These are phyloP conservation scores for Solidago caesia DNA, from an alignment of 129 eudicot genomes.

Conservation along the genomic window DNA sequence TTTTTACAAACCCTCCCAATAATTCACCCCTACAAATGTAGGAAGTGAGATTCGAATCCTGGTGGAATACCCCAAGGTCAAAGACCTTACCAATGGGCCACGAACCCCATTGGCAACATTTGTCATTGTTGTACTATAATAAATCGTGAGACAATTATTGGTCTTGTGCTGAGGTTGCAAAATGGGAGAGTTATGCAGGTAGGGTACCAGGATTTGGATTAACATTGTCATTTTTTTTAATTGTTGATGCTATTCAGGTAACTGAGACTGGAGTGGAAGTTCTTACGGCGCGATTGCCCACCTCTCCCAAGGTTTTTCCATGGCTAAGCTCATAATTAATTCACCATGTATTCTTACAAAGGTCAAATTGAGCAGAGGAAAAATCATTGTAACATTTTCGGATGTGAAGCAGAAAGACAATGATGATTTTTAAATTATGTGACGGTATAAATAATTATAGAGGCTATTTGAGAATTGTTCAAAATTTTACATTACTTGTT, in stretches of 20 bases:
- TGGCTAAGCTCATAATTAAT: conserved; percentile 48
- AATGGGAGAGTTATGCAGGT: neutral
- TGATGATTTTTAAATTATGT: conserved; percentile 15
- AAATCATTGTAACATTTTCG: conserved; percentile 27
- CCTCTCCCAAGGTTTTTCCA: conserved; percentile 85
- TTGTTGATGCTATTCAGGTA: conserved; percentile 48
- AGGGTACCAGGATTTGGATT: neutral
- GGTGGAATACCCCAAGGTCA: too few relatives aligned
- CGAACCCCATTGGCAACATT: too few relatives aligned
- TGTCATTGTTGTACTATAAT: too few relatives aligned
- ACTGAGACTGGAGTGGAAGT: conserved; percentile 97
- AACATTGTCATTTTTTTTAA: neutral
- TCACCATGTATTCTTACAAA: neutral
- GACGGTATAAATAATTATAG: conserved; percentile 28
- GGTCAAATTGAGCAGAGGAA: conserved; percentile 14
- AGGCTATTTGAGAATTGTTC: conserved; percentile 21
- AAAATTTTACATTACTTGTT: neutral
- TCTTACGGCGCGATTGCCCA: conserved; percentile 83
- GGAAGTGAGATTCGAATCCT: too few relatives aligned
- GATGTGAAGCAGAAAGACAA: conserved; percentile 1
- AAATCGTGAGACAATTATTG: neutral
- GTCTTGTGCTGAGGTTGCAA: neutral
- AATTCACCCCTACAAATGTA: too few relatives aligned
- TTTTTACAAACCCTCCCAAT: too few relatives aligned
- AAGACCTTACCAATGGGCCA: too few relatives aligned